These are phyloP conservation scores for Phoma sp. DNA, from an alignment of 2,329 filamentous ascomycete genomes.

Conservation along the genomic window DNA sequence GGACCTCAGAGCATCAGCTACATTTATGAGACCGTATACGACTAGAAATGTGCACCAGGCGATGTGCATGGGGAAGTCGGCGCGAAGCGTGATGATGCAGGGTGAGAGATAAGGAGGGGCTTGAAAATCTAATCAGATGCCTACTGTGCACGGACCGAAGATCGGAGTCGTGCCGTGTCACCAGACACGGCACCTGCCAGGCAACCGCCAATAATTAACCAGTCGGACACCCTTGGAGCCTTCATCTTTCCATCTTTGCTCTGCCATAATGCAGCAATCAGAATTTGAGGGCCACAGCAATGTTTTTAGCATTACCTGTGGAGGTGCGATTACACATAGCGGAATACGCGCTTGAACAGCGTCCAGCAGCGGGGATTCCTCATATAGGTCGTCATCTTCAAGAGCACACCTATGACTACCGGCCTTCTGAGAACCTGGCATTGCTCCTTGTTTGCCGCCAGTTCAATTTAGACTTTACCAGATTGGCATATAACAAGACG, in stretches of 20 bases:
- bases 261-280: no score
- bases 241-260: no score
- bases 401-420: background rate
- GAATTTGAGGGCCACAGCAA: no score
- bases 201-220: no score
- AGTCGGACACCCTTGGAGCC: no score
- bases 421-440: constrained; percentile 31
- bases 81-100: constrained; percentile 21
- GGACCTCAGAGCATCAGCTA: constrained; percentile 21
- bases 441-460: constrained; percentile 50
- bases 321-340: constrained; percentile 49
- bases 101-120: constrained; percentile 22
- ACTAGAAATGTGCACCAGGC: constrained; percentile 19
- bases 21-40: constrained; percentile 11
- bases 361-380: constrained; percentile 8
- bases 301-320: constrained; percentile 43
- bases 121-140: constrained; percentile 32
- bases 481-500: constrained; percentile 46
- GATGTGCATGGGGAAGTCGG: constrained; percentile 26
- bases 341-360: constrained; percentile 28
- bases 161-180: no score
- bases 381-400: background rate
- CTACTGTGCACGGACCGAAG: constrained; percentile 1
- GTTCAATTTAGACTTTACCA: constrained; percentile 45
- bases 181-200: no score